Conservation (phyloP, 129 eudicot genomes). For the Pseudognaphalium luteoalbum region DNA sequence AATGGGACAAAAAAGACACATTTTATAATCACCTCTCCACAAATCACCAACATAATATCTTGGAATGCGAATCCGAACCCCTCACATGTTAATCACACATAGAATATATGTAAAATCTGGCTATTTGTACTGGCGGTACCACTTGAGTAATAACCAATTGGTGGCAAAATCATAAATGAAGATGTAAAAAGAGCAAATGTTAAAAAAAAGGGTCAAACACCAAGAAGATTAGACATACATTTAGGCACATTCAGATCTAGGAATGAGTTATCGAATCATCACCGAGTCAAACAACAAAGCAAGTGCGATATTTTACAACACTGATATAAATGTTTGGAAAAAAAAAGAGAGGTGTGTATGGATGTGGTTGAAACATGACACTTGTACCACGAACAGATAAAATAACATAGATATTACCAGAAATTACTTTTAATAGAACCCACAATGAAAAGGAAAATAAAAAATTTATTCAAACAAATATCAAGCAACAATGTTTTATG, state of each 20-base stretch:
- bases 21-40: background rate
- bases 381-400: background rate
- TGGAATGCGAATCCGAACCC: too few relatives aligned
- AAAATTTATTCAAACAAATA: background rate
- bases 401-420: background rate
- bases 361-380: too few relatives aligned
- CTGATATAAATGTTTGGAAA: background rate
- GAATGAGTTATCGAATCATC: background rate
- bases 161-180: background rate
- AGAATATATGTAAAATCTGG: too few relatives aligned
- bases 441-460: background rate
- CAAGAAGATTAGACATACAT: background rate
- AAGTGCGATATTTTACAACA: background rate
- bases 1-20: background rate
- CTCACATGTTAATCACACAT: too few relatives aligned
- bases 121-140: too few relatives aligned
- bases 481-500: background rate
- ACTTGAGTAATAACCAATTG: too few relatives aligned
- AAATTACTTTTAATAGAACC: background rate
- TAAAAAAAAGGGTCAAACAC: too few relatives aligned
- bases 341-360: background rate
- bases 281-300: background rate
- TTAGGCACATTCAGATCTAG: background rate
- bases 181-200: background rate
- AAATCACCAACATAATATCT: too few relatives aligned